A percentile compares a stretch with the other conserved stretches of the same genome.
phyloP scores from a whole-genome alignment of 768 basidiomycete genomes.

The Tylopilus intermedius region DNA sequence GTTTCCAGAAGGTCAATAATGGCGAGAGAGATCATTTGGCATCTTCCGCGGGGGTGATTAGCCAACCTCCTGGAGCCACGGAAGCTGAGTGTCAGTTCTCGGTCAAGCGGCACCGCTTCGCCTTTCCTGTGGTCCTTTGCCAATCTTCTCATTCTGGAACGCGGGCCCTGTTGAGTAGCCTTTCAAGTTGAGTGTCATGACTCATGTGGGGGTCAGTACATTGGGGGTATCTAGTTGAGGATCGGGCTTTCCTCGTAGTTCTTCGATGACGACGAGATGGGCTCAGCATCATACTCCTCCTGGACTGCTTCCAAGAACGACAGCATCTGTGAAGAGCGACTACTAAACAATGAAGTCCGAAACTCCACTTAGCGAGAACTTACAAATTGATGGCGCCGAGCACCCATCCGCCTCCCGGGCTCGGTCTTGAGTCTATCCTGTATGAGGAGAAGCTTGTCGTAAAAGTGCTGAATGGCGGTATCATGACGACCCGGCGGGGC shows the following conservation, averaged over 20 bases:
- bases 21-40: too few relatives aligned
- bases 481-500: constrained; percentile 42
- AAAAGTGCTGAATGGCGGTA: too few relatives aligned
- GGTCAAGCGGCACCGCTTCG: background rate
- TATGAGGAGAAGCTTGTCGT: constrained; percentile 53
- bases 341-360: constrained; percentile 2
- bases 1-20: background rate
- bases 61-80: background rate
- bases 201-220: background rate
- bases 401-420: constrained; percentile 61
- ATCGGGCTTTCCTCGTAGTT: background rate
- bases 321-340: constrained; percentile 44
- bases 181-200: background rate
- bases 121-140: background rate
- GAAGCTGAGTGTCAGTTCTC: background rate
- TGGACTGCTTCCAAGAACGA: constrained; percentile 57
- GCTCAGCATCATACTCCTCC: constrained; percentile 41
- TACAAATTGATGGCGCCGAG: constrained; percentile 69
- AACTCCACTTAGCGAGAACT: constrained; percentile 13
- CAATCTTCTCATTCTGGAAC: background rate
- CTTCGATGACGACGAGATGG: background rate
- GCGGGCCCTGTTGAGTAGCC: too few relatives aligned
- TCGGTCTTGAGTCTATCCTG: constrained; percentile 72
- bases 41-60: background rate
- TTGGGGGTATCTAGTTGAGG: background rate